Percentiles rank a stretch among this genome's conserved stretches.
These are phyloP conservation scores for Golubevia sp. DNA, from an alignment of 1,284 basidiomycete genomes.

Conservation along the genomic window DNA sequence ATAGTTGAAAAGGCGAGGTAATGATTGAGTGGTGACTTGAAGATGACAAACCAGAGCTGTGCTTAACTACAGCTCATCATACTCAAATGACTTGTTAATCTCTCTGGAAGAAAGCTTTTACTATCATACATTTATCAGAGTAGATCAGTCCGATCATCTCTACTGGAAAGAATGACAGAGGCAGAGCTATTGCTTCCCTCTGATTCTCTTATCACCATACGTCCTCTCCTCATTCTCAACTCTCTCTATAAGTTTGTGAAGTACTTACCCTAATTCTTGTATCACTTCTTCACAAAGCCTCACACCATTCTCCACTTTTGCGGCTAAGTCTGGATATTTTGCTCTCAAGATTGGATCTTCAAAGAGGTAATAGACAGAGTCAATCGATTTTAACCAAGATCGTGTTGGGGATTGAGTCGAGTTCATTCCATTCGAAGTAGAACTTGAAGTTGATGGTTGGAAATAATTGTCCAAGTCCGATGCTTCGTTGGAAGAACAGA, in stretches of 20 bases:
- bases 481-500: too few species aligned
- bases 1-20: too few species aligned
- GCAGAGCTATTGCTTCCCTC: too few species aligned
- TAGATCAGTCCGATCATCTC: neutral
- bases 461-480: neutral
- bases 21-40: too few species aligned
- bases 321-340: conserved; percentile 22
- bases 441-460: too few species aligned
- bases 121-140: too few species aligned
- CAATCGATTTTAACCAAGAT: conserved; percentile 46
- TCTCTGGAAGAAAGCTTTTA: too few species aligned
- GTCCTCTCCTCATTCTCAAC: too few species aligned
- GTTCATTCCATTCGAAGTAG: neutral
- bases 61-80: too few species aligned
- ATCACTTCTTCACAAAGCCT: conserved; percentile 39
- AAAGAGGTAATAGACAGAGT: conserved; percentile 47
- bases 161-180: neutral
- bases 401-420: neutral
- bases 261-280: conserved; percentile 33
- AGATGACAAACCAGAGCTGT: too few species aligned
- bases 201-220: too few species aligned
- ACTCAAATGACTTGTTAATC: too few species aligned
- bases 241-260: neutral
- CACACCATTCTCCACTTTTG: conserved; percentile 31
- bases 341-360: conserved; percentile 16